Base-by-base conservation (phyloP, 2,329 filamentous ascomycete genomes). In the Penicillium italicum region DNA sequence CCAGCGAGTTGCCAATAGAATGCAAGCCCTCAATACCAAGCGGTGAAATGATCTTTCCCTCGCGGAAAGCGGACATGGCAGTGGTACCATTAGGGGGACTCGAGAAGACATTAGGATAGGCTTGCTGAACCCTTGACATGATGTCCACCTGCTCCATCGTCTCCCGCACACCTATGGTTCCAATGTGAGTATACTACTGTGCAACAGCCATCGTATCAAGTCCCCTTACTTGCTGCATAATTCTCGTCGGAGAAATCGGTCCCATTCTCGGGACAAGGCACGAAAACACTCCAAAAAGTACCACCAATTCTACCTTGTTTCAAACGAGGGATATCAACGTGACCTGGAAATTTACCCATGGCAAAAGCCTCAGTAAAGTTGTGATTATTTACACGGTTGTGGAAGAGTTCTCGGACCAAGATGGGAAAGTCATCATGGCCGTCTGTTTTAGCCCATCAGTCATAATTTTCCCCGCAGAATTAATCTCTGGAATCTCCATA, bases 231-330 rank as follows among this genome's bases (percentile, higher is more conserved):
- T 8, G 80, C 72, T 6, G 82, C 83, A 68, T 92, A 92, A 66
- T 85, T 88, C 50, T 80, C 82, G 65, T 91, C 82, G 0, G 87
- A 88, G 67, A 90, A 91, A 72, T 95, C 85, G 5, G 81, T 81
- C 44, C 84, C 85, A 66, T 93, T 85, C 11, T 74, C 72, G 0
- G 92, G 91, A 68, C 92, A 97, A 0, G 84, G 83, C 38, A 88
- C 85, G 66, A 82, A 97, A 10, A 94, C 90, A 69, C 88, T 92
- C 93, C 92, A 97, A 71, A 97, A 97, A n/a, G 89, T 86, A 53
- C 91, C 93, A 37, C 91, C 91, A 5, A 73, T 66, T 30, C 65
- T 63, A 59, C 92, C 91, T 47, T 83, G 73, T 34, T 82, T 80
- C 45, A 96, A 80, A 5, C 92, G 85, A 1, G 88, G 86, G 9